phyloP scores from a whole-genome alignment of 2,329 filamentous ascomycete species.

The Apiospora sp. region DNA sequence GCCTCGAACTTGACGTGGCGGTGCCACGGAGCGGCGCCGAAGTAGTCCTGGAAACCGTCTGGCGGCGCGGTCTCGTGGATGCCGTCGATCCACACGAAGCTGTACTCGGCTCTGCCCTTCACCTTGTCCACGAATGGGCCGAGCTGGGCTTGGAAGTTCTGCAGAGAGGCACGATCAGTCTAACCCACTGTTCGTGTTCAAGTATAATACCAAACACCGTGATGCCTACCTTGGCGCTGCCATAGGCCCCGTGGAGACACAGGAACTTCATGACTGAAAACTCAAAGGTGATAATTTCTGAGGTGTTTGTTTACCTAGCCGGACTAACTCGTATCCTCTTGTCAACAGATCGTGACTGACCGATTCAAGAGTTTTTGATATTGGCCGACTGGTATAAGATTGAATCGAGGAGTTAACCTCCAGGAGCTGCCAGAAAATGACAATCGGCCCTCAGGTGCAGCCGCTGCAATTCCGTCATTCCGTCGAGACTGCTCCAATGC shows the following conservation, averaged over 20 bases:
- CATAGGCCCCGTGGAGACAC: slow-evolving; percentile 41
- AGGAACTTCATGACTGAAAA: slow-evolving; percentile 38
- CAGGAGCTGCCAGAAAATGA: background rate
- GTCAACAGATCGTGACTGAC: background rate
- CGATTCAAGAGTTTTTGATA: background rate
- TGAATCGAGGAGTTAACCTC: background rate
- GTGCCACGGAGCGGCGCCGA: slow-evolving; percentile 4
- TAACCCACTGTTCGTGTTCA: background rate
- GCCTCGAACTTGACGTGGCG: slow-evolving; percentile 30
- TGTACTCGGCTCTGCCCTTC: background rate
- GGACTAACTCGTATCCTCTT: background rate
- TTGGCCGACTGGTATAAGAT: background rate
- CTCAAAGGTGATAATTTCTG: background rate
- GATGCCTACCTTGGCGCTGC: slow-evolving; percentile 36
- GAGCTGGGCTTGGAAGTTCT: slow-evolving; percentile 30
- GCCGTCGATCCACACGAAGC: slow-evolving; percentile 16
- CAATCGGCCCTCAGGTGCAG: background rate
- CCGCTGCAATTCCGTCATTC: too few species aligned
- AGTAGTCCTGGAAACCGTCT: slow-evolving; percentile 22
- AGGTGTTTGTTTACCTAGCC: background rate
- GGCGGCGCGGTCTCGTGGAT: slow-evolving; percentile 2
- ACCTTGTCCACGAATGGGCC: slow-evolving; percentile 10
- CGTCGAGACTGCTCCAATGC: background rate
- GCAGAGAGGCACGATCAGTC: slow-evolving; percentile 22
- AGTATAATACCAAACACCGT: background rate